Percentiles rank a stretch among this genome's conserved stretches.
These are phyloP conservation scores for Oryza meridionalis DNA, from an alignment of 176 grass and related monocot genomes.

Conservation along the genomic window DNA sequence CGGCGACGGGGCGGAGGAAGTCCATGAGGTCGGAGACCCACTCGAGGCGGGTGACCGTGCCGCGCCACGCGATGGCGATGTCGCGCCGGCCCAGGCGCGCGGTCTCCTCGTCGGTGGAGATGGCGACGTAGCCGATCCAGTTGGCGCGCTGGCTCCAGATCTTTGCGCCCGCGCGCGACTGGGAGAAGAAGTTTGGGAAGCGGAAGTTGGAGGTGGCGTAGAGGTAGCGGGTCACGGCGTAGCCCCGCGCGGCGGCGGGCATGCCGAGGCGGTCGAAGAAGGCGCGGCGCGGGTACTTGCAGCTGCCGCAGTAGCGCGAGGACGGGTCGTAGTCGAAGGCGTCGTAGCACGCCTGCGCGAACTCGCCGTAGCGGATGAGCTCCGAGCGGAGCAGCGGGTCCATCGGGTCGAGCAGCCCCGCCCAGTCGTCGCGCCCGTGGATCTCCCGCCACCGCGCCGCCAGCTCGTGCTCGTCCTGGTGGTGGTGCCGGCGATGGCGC, in stretches of 20 bases:
- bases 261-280: constrained; percentile 66
- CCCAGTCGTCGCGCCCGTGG: constrained; percentile 77
- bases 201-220: constrained; percentile 73
- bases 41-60: constrained; percentile 79
- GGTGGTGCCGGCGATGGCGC: background rate
- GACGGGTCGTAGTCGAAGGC: constrained; percentile 72
- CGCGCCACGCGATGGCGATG: constrained; percentile 86
- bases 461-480: constrained; percentile 18
- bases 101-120: constrained; percentile 65
- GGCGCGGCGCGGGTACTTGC: constrained; percentile 54
- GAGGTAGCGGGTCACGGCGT: constrained; percentile 64
- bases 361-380: constrained; percentile 88
- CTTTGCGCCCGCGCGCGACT: constrained; percentile 35
- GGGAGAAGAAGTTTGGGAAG: constrained; percentile 43
- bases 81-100: constrained; percentile 76
- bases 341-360: constrained; percentile 90
- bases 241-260: constrained; percentile 32
- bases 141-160: constrained; percentile 86
- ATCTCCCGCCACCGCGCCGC: constrained; percentile 71
- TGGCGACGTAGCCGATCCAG: constrained; percentile 95
- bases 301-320: constrained; percentile 79
- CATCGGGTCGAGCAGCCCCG: constrained; percentile 72
- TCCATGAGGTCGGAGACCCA: constrained; percentile 91
- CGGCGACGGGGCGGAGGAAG: constrained; percentile 60
- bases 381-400: constrained; percentile 70